Evolutionary conservation across 441 rosid genomes (phyloP).

Genomic region (Macaranga tanarius): DNA sequence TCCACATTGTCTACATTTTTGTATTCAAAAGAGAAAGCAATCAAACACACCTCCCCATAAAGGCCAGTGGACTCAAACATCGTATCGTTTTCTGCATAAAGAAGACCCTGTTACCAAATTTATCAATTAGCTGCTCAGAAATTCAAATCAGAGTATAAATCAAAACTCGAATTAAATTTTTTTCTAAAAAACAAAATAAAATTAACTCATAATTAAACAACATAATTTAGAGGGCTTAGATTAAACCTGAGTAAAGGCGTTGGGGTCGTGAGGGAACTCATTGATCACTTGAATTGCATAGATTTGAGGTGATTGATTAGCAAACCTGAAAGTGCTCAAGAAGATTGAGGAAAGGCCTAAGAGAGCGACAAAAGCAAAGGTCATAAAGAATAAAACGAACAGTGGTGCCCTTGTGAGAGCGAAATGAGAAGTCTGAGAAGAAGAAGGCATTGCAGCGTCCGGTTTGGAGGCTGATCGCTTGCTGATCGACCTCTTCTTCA

Average conservation of each 20-base stretch:
- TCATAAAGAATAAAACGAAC: constrained; percentile 32
- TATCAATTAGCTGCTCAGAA: background rate
- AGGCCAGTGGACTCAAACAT: constrained; percentile 89
- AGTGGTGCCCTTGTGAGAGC: constrained; percentile 32
- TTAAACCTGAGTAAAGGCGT: constrained; percentile 84
- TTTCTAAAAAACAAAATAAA: too few species aligned
- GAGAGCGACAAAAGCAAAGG: constrained; percentile 35
- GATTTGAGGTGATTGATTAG: constrained; percentile 25
- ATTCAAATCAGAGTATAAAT: too few species aligned
- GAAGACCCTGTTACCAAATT: constrained; percentile 66
- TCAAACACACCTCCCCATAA: constrained; percentile 44
- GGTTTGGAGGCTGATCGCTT: constrained; percentile 27
- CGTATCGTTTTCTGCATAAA: constrained; percentile 68
- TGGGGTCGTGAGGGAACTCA: constrained; percentile 83
- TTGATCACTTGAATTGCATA: constrained; percentile 59
- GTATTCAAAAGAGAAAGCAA: constrained; percentile 17
- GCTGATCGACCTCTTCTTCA: constrained; percentile 27
- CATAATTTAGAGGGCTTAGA: background rate
- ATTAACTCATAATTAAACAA: too few species aligned
- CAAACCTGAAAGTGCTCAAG: constrained; percentile 20
- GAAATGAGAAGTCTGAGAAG: constrained; percentile 26
- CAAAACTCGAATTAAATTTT: too few species aligned
- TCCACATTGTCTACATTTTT: too few species aligned
- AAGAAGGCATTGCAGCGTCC: constrained; percentile 28
- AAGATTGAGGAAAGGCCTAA: constrained; percentile 47